Evolutionary conservation across 2,329 filamentous ascomycete species (phyloP).

Genomic region (Colletotrichum kahawae): DNA sequence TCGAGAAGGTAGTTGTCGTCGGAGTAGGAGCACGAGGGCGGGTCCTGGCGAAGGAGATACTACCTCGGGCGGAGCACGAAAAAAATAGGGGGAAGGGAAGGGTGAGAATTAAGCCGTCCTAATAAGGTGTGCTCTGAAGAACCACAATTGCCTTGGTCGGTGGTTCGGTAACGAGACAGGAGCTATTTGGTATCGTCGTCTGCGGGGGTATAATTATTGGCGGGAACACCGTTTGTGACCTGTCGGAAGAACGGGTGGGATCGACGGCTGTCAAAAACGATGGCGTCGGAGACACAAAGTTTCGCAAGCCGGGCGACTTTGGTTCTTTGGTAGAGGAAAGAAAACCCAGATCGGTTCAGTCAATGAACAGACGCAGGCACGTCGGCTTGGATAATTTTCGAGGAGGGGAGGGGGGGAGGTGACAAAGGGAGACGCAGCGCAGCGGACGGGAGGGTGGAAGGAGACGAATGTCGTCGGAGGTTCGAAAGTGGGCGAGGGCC

Average conservation of each 20-base stretch:
- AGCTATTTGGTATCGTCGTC: conserved; percentile 2
- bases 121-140: conserved; percentile 3
- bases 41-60: conserved; percentile 9
- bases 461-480: conserved; percentile 21
- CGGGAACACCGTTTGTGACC: conserved; percentile 4
- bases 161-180: conserved; percentile 8
- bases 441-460: conserved; percentile 9
- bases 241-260: conserved; percentile 15
- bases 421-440: background rate
- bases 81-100: background rate
- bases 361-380: conserved; percentile 19
- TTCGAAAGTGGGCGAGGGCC: conserved; percentile 18
- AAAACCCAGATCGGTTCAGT: conserved; percentile 11
- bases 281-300: conserved; percentile 2
- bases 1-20: conserved; percentile 1
- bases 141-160: conserved; percentile 11
- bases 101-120: conserved; percentile 16
- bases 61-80: conserved; percentile 2
- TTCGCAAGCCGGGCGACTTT: background rate
- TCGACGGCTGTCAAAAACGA: conserved; percentile 4
- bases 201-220: conserved; percentile 18
- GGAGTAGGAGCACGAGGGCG: conserved; percentile 3
- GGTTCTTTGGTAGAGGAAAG: background rate
- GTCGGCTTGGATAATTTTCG: background rate
- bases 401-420: background rate